Evolutionary conservation across 2,329 filamentous ascomycete genomes (phyloP).

Genomic region (Fusarium chuoi): DNA sequence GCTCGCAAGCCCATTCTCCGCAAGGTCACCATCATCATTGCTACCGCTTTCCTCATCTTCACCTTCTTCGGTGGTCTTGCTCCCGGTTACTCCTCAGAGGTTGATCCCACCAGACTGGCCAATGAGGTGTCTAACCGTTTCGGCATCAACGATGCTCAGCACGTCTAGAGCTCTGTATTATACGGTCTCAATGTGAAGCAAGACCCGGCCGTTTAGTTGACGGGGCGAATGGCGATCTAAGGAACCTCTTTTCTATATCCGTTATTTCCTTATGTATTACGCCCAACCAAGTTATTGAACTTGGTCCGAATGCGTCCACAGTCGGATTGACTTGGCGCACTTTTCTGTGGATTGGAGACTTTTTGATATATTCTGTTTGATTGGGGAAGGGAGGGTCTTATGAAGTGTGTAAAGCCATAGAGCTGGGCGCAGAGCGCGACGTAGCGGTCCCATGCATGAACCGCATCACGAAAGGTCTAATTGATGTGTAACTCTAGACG

Average conservation of each 20-base stretch:
- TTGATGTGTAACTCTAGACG: slow-evolving; percentile 56
- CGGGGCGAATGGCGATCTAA: slow-evolving; percentile 49
- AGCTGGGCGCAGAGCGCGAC: slow-evolving; percentile 52
- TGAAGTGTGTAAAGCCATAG: slow-evolving; percentile 52
- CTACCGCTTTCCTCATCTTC: slow-evolving; percentile 72
- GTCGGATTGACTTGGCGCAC: slow-evolving; percentile 39
- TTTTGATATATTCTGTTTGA: slow-evolving; percentile 47
- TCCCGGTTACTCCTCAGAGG: slow-evolving; percentile 67
- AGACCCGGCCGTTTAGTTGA: slow-evolving; percentile 41
- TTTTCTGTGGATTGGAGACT: slow-evolving; percentile 47
- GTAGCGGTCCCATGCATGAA: slow-evolving; percentile 46
- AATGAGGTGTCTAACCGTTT: slow-evolving; percentile 62
- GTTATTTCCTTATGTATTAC: slow-evolving; percentile 36
- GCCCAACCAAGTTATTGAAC: slow-evolving; percentile 33
- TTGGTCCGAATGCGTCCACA: slow-evolving; percentile 41
- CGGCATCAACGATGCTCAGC: slow-evolving; percentile 50
- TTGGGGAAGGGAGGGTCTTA: slow-evolving; percentile 41
- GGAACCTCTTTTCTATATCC: slow-evolving; percentile 41
- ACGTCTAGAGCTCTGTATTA: slow-evolving; percentile 29
- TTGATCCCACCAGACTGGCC: slow-evolving; percentile 62
- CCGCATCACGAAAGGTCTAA: slow-evolving; percentile 53
- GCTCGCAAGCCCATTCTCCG: slow-evolving; percentile 79
- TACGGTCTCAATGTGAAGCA: slow-evolving; percentile 26
- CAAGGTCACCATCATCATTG: slow-evolving; percentile 77
- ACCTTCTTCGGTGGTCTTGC: slow-evolving; percentile 75